phyloP scores from a whole-genome alignment of 1,284 basidiomycete species.

The Acaromyces ingoldii region DNA sequence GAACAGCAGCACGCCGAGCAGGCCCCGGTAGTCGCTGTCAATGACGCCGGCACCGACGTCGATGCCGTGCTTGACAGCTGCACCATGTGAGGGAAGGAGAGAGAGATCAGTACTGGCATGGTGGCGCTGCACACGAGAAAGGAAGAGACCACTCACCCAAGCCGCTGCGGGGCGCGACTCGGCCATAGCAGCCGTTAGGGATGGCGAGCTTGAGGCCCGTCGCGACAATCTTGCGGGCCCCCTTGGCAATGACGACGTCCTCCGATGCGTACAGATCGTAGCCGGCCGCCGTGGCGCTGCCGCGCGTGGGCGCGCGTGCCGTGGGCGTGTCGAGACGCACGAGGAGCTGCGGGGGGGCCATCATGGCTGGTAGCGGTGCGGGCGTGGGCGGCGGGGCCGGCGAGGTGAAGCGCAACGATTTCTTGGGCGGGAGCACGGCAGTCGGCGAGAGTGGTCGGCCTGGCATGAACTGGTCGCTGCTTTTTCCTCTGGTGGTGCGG shows the following conservation, averaged over 20 bases:
- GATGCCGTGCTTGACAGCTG: slow-evolving; percentile 93
- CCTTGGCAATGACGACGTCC: slow-evolving; percentile 19
- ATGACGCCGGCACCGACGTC: slow-evolving; percentile 95
- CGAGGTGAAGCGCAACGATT: too few species aligned
- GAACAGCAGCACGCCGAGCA: slow-evolving; percentile 88
- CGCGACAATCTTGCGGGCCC: slow-evolving; percentile 80
- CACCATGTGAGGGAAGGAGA: background rate
- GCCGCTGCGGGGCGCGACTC: slow-evolving; percentile 88
- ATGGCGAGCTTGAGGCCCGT: slow-evolving; percentile 89
- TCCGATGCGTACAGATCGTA: slow-evolving; percentile 85
- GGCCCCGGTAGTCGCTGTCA: slow-evolving; percentile 90
- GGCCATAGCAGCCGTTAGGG: slow-evolving; percentile 86
- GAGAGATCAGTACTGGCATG: slow-evolving; percentile 12
- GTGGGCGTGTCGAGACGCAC: slow-evolving; percentile 77
- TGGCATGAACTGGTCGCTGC: too few species aligned
- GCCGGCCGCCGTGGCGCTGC: slow-evolving; percentile 78
- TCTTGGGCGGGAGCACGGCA: too few species aligned
- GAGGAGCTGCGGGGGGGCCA: slow-evolving; percentile 59
- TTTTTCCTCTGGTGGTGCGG: too few species aligned
- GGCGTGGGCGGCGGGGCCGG: too few species aligned
- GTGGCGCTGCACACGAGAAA: background rate
- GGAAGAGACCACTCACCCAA: slow-evolving; percentile 62
- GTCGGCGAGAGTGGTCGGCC: too few species aligned
- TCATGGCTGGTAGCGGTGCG: too few species aligned
- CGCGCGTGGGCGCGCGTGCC: slow-evolving; percentile 79